Percentiles rank a stretch among this genome's conserved stretches.
phyloP scores from a whole-genome alignment of 129 eudicot genomes.

The Tanacetum coccineum region DNA sequence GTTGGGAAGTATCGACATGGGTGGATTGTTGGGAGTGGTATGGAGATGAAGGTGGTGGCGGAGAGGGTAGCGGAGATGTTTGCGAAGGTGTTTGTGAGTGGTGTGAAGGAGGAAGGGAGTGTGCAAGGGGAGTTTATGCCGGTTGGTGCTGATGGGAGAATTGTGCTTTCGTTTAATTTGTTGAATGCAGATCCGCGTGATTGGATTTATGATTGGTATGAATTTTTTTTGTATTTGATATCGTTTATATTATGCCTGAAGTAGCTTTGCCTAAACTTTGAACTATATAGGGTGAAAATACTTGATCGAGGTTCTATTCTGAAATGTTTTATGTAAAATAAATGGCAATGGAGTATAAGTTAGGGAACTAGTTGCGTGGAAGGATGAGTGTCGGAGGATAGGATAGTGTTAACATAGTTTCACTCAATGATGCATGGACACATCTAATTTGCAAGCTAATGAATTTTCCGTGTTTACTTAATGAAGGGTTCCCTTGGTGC shows the following conservation, averaged over 20 bases:
- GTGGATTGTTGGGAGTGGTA: slow-evolving; percentile 68
- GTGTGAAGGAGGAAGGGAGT: slow-evolving; percentile 66
- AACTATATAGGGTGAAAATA: no score
- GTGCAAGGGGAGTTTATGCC: slow-evolving; percentile 93
- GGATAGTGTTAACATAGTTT: no score
- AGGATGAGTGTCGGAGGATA: no score
- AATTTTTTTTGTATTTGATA: not conserved
- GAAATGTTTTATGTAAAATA: no score
- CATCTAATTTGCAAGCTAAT: no score
- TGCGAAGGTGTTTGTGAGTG: slow-evolving; percentile 64
- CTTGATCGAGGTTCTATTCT: no score
- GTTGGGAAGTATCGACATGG: slow-evolving; percentile 93
- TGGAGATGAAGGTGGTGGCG: slow-evolving; percentile 39
- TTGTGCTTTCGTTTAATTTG: slow-evolving; percentile 88
- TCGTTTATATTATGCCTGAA: not conserved
- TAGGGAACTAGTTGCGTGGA: no score
- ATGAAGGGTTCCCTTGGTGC: no score
- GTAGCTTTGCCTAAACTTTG: no score
- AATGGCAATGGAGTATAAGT: no score
- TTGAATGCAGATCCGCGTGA: slow-evolving; percentile 90
- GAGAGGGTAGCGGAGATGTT: slow-evolving; percentile 73
- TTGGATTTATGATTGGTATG: slow-evolving; percentile 91
- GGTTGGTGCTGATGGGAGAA: slow-evolving; percentile 90
- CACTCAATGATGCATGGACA: no score
- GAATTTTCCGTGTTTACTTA: no score